A percentile compares a stretch with the other conserved stretches of the same genome.
These are phyloP conservation scores for Candida rishiriensis DNA, from an alignment of 805 yeast species.

Conservation along the genomic window DNA sequence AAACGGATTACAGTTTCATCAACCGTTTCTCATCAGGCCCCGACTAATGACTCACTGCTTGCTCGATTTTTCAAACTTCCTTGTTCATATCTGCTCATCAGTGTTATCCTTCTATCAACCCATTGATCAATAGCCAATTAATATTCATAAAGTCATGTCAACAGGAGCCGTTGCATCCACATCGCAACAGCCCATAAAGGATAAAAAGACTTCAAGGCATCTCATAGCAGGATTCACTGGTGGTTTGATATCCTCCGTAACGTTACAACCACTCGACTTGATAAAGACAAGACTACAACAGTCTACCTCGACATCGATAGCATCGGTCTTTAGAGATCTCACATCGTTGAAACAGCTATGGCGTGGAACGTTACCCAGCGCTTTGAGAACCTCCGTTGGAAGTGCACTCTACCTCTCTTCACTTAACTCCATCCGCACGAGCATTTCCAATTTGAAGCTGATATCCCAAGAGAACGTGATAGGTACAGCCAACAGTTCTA, in stretches of 20 bases:
- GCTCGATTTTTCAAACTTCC: no score
- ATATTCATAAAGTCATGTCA: not conserved
- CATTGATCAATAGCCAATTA: no score
- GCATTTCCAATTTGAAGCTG: constrained; percentile 34
- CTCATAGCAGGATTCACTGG: constrained; percentile 78
- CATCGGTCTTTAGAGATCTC: constrained; percentile 35
- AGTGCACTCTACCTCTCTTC: constrained; percentile 81
- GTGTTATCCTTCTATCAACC: no score
- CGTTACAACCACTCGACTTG: constrained; percentile 84
- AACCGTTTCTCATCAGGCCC: no score
- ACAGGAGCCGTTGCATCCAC: not conserved
- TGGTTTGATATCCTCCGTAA: constrained; percentile 76
- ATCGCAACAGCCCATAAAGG: constrained; percentile 2
- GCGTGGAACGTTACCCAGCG: constrained; percentile 94
- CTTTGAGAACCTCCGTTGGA: constrained; percentile 84
- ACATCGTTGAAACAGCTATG: constrained; percentile 54
- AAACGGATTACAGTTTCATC: no score
- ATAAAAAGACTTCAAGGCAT: constrained; percentile 39
- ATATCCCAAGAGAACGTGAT: not conserved
- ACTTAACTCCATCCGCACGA: constrained; percentile 56
- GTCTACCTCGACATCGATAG: constrained; percentile 29
- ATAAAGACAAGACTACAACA: constrained; percentile 86
- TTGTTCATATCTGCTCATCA: no score
- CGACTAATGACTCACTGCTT: no score
- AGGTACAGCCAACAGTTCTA: constrained; percentile 2